A percentile compares a stretch with the other conserved stretches of the same genome.
phyloP scores from a whole-genome alignment of 139 green algal species.

The Desmodesmus armatus region DNA sequence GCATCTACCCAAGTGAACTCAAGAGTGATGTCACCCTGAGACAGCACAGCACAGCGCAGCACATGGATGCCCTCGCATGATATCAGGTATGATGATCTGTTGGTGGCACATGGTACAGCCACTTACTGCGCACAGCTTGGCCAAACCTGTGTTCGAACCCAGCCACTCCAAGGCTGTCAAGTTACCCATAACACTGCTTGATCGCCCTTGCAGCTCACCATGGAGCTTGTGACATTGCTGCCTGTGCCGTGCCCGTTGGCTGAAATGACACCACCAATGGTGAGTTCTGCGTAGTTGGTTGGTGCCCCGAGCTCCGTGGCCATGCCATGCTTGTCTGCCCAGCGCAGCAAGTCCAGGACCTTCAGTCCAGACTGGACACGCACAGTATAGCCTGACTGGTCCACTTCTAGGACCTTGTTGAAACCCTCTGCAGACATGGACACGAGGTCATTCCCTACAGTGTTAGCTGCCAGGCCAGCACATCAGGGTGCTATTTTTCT shows the following conservation, averaged over 20 bases:
- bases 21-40: slow-evolving; percentile 32
- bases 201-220: no score
- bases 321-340: slow-evolving; percentile 42
- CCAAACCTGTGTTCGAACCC: no score
- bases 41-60: neutral
- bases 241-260: slow-evolving; percentile 38
- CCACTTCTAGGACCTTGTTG: slow-evolving; percentile 23
- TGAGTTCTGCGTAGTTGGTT: slow-evolving; percentile 38
- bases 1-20: slow-evolving; percentile 42
- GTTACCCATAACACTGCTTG: no score
- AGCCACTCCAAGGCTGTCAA: no score
- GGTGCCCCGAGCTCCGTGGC: neutral
- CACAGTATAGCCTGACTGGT: slow-evolving; percentile 17
- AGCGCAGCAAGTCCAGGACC: slow-evolving; percentile 12
- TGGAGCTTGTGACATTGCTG: slow-evolving; percentile 29
- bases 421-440: no score
- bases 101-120: no score
- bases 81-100: no score
- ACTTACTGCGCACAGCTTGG: no score
- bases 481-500: no score
- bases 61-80: neutral
- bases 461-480: no score
- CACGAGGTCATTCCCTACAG: no score
- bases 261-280: slow-evolving; percentile 33
- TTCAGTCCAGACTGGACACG: slow-evolving; percentile 30